Base-by-base conservation (phyloP, 176 grass and related monocot genomes). In the Poa pratensis region DNA sequence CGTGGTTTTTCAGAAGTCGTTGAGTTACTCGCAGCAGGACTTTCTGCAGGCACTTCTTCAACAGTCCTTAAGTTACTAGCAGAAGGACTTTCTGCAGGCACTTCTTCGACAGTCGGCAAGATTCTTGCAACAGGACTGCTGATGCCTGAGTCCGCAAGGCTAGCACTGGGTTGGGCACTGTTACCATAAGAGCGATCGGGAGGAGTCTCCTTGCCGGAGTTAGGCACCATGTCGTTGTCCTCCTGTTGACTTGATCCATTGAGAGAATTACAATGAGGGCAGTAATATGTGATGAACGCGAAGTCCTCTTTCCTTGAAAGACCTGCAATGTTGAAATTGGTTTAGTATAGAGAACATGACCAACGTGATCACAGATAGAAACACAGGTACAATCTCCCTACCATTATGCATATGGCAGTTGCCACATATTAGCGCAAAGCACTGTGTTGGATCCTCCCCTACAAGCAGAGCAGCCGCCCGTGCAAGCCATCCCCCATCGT, bases 371-470 rank as follows among this genome's bases (percentile, higher is more conserved):
- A 67, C 62, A 66, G 3, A 32, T 7, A 64, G 61, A 80, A 66
- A 76, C 16, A 74, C 12, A 50, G 73, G 37, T 60, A 7, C n/a
- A 7, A 43, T 13, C 40, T 48, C 76, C 82, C 19, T 80, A 99
- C 94, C 94, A 69, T 99, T 96, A 90, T 99, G 94, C 91, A 94
- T 94, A 90, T 90, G 91, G 30, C 96, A 99, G 40, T 91, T 89
- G 66, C 81, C 82, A 89, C 94, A 99, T 80, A 99, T 94, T 14
- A 99, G 88, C 0, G 94, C 96, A 43, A 94, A 96, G 78, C 96
- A 94, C 39, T 96, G 94, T 32, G 97, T 96, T 52, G 91, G 97
- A 91, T 99, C 93, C 82, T 99, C 94, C n/a, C 97, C 97, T 51
- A 99, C 97, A 79, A 99, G 92, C 30, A 96, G 53, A 30, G 94